Conservation (phyloP, 1,139 yeast genomes). For the Candida neerlandica region DNA sequence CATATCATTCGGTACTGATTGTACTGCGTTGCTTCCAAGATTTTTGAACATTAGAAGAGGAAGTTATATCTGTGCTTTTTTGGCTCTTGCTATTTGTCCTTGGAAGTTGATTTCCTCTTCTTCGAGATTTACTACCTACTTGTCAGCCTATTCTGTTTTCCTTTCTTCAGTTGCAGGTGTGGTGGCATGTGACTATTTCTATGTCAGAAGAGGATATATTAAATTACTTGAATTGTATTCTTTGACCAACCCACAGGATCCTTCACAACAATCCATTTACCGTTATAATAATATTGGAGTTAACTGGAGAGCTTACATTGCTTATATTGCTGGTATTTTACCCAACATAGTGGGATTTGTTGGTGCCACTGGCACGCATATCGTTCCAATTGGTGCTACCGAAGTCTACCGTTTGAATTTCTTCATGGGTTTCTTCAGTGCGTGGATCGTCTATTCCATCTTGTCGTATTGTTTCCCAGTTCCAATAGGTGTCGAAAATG, state of each 20-base stretch:
- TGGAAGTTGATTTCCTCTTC: conserved; percentile 82
- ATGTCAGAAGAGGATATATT: conserved; percentile 73
- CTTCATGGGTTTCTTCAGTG: conserved; percentile 69
- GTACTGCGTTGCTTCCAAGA: conserved; percentile 80
- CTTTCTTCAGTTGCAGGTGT: conserved; percentile 87
- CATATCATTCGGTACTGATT: conserved; percentile 87
- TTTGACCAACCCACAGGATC: conserved; percentile 35
- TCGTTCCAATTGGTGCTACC: conserved; percentile 80
- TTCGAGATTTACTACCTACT: conserved; percentile 77
- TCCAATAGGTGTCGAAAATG: conserved; percentile 54
- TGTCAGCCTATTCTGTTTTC: conserved; percentile 86
- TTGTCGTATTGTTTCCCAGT: conserved; percentile 60
- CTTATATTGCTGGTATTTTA: conserved; percentile 72
- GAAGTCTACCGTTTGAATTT: conserved; percentile 72
- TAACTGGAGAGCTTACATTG: conserved; percentile 81
- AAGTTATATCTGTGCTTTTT: conserved; percentile 73
- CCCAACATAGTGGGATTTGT: conserved; percentile 90
- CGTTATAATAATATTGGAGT: conserved; percentile 63
- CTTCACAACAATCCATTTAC: conserved; percentile 44
- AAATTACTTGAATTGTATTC: conserved; percentile 66
- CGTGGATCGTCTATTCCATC: conserved; percentile 52
- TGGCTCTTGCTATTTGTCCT: conserved; percentile 82
- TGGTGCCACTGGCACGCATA: conserved; percentile 67
- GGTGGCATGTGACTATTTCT: conserved; percentile 72
- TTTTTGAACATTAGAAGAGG: conserved; percentile 82